These are phyloP conservation scores for Nicotiana attenuata DNA, from an alignment of 257 asterid genomes.

Conservation along the genomic window DNA sequence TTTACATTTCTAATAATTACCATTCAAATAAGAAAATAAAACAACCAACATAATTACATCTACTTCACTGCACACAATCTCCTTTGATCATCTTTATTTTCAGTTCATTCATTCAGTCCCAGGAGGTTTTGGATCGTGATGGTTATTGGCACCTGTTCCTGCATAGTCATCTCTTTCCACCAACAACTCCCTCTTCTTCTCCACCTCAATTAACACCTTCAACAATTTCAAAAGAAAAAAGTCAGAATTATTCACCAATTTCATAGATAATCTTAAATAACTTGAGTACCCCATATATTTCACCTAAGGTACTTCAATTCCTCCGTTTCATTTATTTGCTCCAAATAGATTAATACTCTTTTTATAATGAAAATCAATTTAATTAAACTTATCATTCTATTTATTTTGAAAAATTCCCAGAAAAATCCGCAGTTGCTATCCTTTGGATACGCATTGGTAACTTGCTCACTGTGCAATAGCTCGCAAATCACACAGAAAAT, in stretches of 20 bases:
- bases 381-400: too few relatives aligned
- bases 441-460: too few relatives aligned
- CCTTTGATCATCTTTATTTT: neutral
- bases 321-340: too few relatives aligned
- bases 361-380: too few relatives aligned
- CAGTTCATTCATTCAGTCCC: neutral
- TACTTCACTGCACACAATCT: neutral
- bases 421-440: too few relatives aligned
- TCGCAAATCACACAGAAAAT: too few relatives aligned
- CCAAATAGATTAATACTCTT: too few relatives aligned
- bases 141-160: constrained; percentile 51
- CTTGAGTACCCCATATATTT: neutral
- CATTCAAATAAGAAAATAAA: neutral
- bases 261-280: neutral
- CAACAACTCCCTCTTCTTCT: constrained; percentile 29
- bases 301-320: neutral
- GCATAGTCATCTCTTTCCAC: constrained; percentile 34
- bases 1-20: neutral
- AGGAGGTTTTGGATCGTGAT: constrained; percentile 46
- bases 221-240: neutral
- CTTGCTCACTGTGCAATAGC: too few relatives aligned
- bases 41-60: neutral
- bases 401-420: too few relatives aligned
- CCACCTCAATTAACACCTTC: constrained; percentile 3
- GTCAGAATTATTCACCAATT: neutral